A percentile compares a stretch with the other conserved stretches of the same genome.
Evolutionary conservation across 768 basidiomycete genomes (phyloP).

Genomic region (Hydnomerulius pinastri): DNA sequence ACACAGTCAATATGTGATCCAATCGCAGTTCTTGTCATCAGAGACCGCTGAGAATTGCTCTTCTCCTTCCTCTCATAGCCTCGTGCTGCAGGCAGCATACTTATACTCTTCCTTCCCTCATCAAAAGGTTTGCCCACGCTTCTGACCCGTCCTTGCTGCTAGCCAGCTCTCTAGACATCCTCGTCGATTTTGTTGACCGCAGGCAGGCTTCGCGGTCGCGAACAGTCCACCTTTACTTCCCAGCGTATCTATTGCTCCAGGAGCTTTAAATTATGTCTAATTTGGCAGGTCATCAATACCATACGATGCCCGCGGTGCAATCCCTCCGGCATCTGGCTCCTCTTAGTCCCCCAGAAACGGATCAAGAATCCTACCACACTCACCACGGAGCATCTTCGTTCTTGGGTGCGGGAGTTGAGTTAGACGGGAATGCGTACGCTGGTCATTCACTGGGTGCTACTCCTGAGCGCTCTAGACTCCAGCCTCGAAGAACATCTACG

Average conservation of each 20-base stretch:
- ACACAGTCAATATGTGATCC: conserved; percentile 22
- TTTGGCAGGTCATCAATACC: conserved; percentile 42
- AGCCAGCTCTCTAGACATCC: conserved; percentile 2
- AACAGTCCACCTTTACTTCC: neutral
- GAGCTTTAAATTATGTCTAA: conserved; percentile 39
- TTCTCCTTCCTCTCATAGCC: conserved; percentile 19
- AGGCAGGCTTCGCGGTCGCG: neutral
- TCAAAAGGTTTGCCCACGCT: neutral
- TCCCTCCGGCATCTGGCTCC: conserved; percentile 30
- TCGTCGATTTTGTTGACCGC: neutral
- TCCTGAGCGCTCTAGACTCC: conserved; percentile 20
- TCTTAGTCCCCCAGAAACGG: conserved; percentile 46
- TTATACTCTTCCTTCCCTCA: conserved; percentile 11
- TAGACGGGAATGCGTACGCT: conserved; percentile 8
- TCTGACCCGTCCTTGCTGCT: neutral
- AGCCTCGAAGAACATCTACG: conserved; percentile 48
- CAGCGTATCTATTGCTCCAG: neutral
- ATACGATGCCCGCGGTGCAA: conserved; percentile 41
- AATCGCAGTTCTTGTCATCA: conserved; percentile 12
- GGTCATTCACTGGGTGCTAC: neutral
- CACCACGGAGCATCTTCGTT: neutral
- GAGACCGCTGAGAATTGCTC: conserved; percentile 17
- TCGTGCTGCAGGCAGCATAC: conserved; percentile 5
- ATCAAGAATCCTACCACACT: conserved; percentile 8
- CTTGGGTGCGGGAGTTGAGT: conserved; percentile 8